These are phyloP conservation scores for Trichocladium uniseriatum DNA, from an alignment of 495 filamentous ascomycete genomes.

Conservation along the genomic window DNA sequence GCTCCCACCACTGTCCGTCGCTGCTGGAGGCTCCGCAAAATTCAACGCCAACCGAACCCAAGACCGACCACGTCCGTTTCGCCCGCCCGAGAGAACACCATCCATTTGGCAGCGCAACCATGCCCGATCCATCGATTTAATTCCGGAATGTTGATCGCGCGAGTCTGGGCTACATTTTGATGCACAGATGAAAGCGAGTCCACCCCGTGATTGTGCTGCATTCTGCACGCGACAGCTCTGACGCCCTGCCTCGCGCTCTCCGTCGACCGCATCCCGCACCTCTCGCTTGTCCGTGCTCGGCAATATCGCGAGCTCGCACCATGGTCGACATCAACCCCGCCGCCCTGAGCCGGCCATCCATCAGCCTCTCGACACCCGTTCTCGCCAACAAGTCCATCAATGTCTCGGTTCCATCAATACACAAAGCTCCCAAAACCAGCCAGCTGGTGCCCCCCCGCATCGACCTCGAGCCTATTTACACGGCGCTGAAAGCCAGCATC, in stretches of 20 bases:
- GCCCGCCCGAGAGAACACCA: conserved; percentile 13
- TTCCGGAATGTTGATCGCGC: conserved; percentile 32
- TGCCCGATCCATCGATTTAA: conserved; percentile 33
- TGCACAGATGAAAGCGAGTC: conserved; percentile 30
- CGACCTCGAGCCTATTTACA: conserved; percentile 84
- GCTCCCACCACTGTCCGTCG: no score
- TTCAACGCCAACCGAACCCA: conserved; percentile 22
- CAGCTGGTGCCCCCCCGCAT: conserved; percentile 64
- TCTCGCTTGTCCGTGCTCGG: conserved; percentile 2
- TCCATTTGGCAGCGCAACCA: conserved; percentile 25
- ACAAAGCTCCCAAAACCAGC: conserved; percentile 56
- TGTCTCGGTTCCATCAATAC: conserved; percentile 44
- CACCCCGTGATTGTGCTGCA: conserved; percentile 36
- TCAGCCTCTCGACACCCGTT: conserved; percentile 53
- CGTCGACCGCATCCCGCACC: conserved; percentile 7
- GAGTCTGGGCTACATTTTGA: conserved; percentile 19
- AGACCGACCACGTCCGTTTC: conserved; percentile 11
- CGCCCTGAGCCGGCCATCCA: conserved; percentile 59
- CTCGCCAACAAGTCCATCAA: conserved; percentile 53
- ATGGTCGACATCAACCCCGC: conserved; percentile 85
- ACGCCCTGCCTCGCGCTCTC: conserved; percentile 13
- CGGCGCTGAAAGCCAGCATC: conserved; percentile 70
- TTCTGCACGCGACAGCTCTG: conserved; percentile 34
- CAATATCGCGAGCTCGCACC: conserved; percentile 11
- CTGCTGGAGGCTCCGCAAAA: conserved; percentile 17